Base-by-base conservation (phyloP, 2,329 filamentous ascomycete genomes). In the Fusarium coicis region DNA sequence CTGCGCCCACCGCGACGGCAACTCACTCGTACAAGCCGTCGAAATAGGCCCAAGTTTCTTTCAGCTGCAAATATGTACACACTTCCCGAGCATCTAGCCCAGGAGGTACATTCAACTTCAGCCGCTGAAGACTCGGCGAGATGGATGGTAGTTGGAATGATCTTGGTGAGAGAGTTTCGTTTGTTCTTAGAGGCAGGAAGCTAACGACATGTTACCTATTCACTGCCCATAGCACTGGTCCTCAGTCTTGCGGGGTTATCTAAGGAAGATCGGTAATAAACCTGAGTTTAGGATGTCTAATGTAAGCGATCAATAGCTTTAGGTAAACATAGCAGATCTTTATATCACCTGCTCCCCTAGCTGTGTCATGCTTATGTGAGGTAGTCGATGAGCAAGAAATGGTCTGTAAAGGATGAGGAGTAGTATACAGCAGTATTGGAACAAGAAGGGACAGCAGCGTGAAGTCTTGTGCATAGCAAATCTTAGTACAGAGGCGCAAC, bases 1-100 rank as follows among this genome's bases (percentile, higher is more conserved):
- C 79, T 78, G 74, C 7, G 92, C 92, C 78, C 85, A 92, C 36
- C 92, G 92, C 81, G 88, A 89, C 80, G 15, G 89, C 87, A 7
- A 93, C 91, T 5, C 91, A 92, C 79, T 81, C 85, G 1, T 87
- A 90, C 76, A 78, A 85, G 86, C 52, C 26, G 12, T 23, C n/a
- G 10, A 15, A 7, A 40, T 23, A 43, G 15, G n/a, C 40, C 0
- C 7, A 16, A 23, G n/a, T 23, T 9, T 10, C 21, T 10, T 10
- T 10, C n/a, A 10, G 14, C 9, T 3, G 14, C 7, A 16, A 23
- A 10, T 16, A n/a, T 10, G 9, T 10, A 16, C 14, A n/a, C 0
- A 3, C n/a, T n/a, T n/a, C n/a, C n/a, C n/a, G n/a, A n/a, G n/a
- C 1, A 23, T 23, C 23, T 10, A 42, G 40, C 16, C 37, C 14